Evolutionary conservation across 345 rosid genomes (phyloP), one percentile per base, ranked within the genome.

Genomic region (Melaleuca quinquenervia): DNA sequence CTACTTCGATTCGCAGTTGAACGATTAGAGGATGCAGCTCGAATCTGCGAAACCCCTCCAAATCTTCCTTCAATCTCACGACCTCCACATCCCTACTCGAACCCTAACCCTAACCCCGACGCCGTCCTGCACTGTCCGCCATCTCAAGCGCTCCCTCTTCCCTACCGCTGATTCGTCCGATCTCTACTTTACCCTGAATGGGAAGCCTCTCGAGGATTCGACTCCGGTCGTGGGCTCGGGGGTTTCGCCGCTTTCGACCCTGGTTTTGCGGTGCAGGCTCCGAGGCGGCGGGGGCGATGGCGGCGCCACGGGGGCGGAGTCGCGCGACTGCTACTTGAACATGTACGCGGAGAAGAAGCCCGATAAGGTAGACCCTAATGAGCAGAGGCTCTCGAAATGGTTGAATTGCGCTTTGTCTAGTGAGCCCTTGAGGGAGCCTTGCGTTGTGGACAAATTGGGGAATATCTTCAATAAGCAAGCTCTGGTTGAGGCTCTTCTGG

Each of bases 211-310:
- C 21, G 64, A 89, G 24, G 94, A 89, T 53, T 92, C 93, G 20
- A 88, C 92, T 50, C 90, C 84, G 36, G 84, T 94, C 82, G 86
- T 85, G 29, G 86, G 87, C 50, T 93, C 93, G 26, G 87, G 87
- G 12, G 89, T 95, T 24, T 60, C 96, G 76, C 87, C 93, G 52
- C 89, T 96, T 3, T 95, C 97, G 11, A 94, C 94, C 52, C 93
- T 96, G 58, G 48, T 89, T 41, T 85, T 97, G 27, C 89, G 82
- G 62, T 88, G 92, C 49, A 96, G 96, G 48, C 91, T 94, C 88
- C 88, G 49, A 21, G 99, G 96, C 24, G 99, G 99, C 29, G 99
- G 99, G 3, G 99, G 99, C 27, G 99, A 97, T 90, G 99, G 99
- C n/a, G 99, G 99, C 16, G 97, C 99, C 7, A 97, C 99, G 1